A percentile compares a stretch with the other conserved stretches of the same genome.
These are phyloP conservation scores for Venturia pyrina DNA, from an alignment of 2,329 filamentous ascomycete species.

Conservation along the genomic window DNA sequence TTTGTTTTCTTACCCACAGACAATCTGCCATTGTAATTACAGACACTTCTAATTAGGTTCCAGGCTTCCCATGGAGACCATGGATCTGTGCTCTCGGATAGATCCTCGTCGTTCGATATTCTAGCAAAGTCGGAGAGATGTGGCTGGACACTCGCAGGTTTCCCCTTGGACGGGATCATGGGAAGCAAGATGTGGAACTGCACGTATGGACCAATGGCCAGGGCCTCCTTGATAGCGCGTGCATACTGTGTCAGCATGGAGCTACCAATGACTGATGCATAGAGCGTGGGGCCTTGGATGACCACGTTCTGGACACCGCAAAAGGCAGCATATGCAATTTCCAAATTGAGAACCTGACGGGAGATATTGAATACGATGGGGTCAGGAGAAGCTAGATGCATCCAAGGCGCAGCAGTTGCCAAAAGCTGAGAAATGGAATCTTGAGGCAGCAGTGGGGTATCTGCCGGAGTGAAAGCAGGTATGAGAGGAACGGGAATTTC, in stretches of 20 bases:
- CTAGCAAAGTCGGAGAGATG: constrained; percentile 8
- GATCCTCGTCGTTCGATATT: constrained; percentile 19
- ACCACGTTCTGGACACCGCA: constrained; percentile 80
- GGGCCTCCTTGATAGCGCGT: constrained; percentile 69
- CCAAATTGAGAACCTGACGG: constrained; percentile 78
- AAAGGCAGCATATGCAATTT: constrained; percentile 91
- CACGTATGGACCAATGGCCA: constrained; percentile 64
- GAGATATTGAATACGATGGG: constrained; percentile 78
- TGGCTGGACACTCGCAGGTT: constrained; percentile 9
- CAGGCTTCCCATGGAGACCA: constrained; percentile 88
- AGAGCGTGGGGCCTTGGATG: constrained; percentile 64
- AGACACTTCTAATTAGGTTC: constrained; percentile 76
- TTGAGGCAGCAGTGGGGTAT: constrained; percentile 63
- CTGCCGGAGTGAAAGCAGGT: constrained; percentile 63
- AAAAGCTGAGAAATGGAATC: constrained; percentile 63
- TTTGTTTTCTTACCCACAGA: constrained; percentile 64
- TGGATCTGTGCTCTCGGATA: constrained; percentile 46
- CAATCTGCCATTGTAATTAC: constrained; percentile 73
- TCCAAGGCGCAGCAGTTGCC: constrained; percentile 80
- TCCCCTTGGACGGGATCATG: constrained; percentile 50
- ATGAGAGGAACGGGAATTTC: constrained; percentile 35
- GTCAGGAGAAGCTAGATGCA: constrained; percentile 76
- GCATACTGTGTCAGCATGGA: constrained; percentile 61
- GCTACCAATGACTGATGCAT: constrained; percentile 20
- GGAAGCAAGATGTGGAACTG: constrained; percentile 73